Base-by-base conservation (phyloP, 306 rosid species). In the Heteromeles arbutifolia region DNA sequence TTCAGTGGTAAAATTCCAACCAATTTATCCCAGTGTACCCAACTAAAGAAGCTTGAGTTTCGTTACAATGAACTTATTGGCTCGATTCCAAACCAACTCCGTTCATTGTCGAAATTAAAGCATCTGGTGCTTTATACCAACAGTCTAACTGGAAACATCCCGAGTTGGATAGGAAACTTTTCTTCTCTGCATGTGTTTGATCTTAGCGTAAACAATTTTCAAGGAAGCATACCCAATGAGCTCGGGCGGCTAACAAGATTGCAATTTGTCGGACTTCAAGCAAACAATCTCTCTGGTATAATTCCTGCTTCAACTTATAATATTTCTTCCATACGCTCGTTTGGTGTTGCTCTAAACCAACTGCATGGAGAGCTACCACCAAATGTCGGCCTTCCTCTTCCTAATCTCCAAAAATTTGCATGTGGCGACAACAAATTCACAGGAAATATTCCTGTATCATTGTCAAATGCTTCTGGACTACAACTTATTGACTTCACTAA, bases 71-170 rank as follows among this genome's bases (percentile, higher is more conserved):
- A 15, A 18, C 21, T 48, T 48, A 48, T 1, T 48, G 54, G 54
- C 18, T 48, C 54, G 18, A 48, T 48, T 48, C 54, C 54, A 48
- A 48, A 15, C 0, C 54, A 48, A 48, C 21, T 15, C 8, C 1
- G 21, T 15, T 48, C 54, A 2, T 15, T 48, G 8, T 48, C 0
- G 8, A 48, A 48, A 48, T 15, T 48, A 48, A 14, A 5, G 0
- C 21, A 0, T 15, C 17, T 48, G 54, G 3, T 0, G 54, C 0
- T 48, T 14, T 0, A 0, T 1, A 15, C 0, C 0, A 48, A 48
- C 54, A 48, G 0, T 15, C 54, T 48, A 1, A 48, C 54, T 5
- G 54, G 54, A 15, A 48, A 0, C 21, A 5, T 48, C 21, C 54
- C 21, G 3, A 15, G 0, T 48, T 48, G 54, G 54, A 15, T 15